A percentile compares a stretch with the other conserved stretches of the same genome.
phyloP scores from a whole-genome alignment of 2,329 filamentous ascomycete species.

The Dactylellina cionopaga region DNA sequence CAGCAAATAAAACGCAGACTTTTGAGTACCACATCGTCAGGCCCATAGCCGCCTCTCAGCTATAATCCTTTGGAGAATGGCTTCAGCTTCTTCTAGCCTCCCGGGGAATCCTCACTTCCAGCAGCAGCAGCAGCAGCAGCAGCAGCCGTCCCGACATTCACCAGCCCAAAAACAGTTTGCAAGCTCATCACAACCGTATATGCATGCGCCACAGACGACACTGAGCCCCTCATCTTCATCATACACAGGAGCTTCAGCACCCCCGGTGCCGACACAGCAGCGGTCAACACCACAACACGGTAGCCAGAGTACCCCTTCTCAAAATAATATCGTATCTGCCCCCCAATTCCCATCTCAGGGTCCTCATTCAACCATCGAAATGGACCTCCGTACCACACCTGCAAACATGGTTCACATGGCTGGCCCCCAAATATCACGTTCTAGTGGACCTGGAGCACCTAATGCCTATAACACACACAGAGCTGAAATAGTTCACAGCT shows the following conservation, averaged over 20 bases:
- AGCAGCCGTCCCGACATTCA: conserved; percentile 6
- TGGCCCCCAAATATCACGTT: conserved; percentile 71
- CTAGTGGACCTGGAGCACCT: conserved; percentile 66
- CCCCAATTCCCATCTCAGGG: conserved; percentile 80
- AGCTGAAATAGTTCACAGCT: conserved; percentile 81
- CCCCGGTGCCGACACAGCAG: conserved; percentile 59
- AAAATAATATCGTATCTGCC: conserved; percentile 59
- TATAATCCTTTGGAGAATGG: neutral
- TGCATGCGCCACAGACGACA: conserved; percentile 70
- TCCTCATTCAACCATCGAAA: conserved; percentile 74
- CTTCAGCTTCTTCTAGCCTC: conserved; percentile 26
- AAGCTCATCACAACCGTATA: conserved; percentile 74
- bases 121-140: conserved; percentile 14
- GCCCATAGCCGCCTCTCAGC: neutral
- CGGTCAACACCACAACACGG: conserved; percentile 25
- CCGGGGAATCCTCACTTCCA: conserved; percentile 29
- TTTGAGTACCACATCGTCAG: too few relatives aligned
- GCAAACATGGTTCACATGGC: conserved; percentile 75
- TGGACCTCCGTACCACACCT: conserved; percentile 70
- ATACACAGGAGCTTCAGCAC: conserved; percentile 66
- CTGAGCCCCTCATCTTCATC: conserved; percentile 64
- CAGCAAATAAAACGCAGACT: too few relatives aligned
- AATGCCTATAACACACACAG: conserved; percentile 64
- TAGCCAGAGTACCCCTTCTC: neutral
- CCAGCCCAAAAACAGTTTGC: conserved; percentile 74